Evolutionary conservation across 129 eudicot species (phyloP).

Genomic region (Flaveria linearis): DNA sequence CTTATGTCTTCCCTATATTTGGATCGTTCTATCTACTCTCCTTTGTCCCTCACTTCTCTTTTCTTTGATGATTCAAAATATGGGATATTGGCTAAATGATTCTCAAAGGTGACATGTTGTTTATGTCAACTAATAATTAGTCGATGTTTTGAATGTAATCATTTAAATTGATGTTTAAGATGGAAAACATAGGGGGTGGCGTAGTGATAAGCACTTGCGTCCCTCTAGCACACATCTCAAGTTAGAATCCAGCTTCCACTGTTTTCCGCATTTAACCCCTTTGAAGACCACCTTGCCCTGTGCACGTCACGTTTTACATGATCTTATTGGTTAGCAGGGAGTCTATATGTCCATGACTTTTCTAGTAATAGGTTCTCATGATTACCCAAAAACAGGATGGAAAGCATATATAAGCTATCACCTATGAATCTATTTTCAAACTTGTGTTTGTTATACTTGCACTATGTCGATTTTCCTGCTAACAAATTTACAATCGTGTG

Average conservation of each 20-base stretch:
- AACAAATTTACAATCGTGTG: too few species aligned
- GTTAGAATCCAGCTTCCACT: neutral
- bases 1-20: neutral
- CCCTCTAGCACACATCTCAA: neutral
- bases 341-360: neutral
- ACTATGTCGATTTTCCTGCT: too few species aligned
- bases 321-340: neutral
- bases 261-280: neutral
- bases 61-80: too few species aligned
- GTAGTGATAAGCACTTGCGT: neutral
- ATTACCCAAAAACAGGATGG: too few species aligned
- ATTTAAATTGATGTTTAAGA: neutral
- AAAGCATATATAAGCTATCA: too few species aligned
- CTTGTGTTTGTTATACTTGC: too few species aligned
- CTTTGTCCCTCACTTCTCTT: neutral
- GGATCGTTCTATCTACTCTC: neutral
- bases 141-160: neutral
- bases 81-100: too few species aligned
- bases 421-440: too few species aligned
- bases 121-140: neutral
- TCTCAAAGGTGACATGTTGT: neutral
- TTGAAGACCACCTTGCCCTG: neutral
- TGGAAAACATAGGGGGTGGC: constrained; percentile 4
- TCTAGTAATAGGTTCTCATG: neutral
- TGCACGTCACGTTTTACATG: neutral